phyloP scores from a whole-genome alignment of 768 basidiomycete genomes.

The Hygrocybe coccinea region DNA sequence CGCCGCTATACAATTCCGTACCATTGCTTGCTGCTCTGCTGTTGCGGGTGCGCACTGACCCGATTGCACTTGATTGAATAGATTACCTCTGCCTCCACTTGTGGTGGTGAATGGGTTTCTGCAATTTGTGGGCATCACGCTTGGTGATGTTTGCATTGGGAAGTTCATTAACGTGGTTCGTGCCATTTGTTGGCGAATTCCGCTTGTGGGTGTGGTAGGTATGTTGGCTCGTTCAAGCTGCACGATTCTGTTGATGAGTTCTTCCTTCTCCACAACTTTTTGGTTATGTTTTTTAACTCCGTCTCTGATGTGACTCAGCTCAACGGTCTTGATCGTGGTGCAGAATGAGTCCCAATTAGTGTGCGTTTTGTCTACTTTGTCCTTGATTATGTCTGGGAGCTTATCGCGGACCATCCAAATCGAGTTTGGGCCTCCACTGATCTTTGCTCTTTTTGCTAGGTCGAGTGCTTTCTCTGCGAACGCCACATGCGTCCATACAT shows the following conservation, averaged over 20 bases:
- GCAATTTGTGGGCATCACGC: neutral
- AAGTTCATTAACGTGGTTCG: neutral
- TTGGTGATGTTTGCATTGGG: neutral
- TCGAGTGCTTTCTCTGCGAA: neutral
- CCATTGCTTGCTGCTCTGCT: neutral
- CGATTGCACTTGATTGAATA: neutral
- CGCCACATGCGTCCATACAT: neutral
- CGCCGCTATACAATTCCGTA: neutral
- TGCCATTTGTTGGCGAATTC: neutral
- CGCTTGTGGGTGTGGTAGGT: neutral
- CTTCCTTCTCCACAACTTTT: neutral
- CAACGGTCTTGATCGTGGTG: neutral
- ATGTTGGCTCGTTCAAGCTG: neutral
- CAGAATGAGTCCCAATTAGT: neutral
- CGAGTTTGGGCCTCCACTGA: neutral
- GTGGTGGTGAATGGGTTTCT: neutral
- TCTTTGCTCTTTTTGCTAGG: neutral
- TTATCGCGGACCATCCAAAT: neutral
- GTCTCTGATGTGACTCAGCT: neutral
- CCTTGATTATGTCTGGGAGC: neutral
- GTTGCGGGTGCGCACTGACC: neutral
- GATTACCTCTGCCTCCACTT: too few species aligned
- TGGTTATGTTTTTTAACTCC: neutral
- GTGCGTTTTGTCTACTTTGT: neutral
- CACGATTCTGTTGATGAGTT: neutral